Conservation (phyloP, 768 basidiomycete species). For the Rossbeevera mucosa region DNA sequence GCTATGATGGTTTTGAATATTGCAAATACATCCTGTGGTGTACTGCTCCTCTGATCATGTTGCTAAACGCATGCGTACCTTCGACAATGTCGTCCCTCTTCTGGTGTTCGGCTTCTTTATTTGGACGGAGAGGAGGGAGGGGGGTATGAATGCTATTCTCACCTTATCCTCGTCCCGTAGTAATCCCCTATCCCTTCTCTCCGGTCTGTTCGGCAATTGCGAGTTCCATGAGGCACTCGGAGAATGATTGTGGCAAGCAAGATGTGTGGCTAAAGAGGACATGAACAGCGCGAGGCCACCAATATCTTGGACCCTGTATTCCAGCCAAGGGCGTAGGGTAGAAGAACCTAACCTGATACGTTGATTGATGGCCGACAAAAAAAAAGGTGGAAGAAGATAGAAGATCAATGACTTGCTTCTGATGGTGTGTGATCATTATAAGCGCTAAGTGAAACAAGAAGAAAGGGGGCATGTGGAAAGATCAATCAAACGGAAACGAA, state of each 20-base stretch:
- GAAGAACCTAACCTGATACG: neutral
- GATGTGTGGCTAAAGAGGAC: neutral
- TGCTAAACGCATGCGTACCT: neutral
- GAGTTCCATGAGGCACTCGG: neutral
- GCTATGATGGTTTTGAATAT: neutral
- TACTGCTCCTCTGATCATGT: conserved; percentile 5
- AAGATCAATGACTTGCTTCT: neutral
- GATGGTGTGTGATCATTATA: neutral
- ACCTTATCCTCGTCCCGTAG: neutral
- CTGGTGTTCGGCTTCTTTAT: neutral
- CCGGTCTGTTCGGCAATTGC: neutral
- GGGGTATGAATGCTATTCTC: neutral
- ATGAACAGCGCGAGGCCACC: neutral
- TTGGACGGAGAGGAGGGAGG: neutral
- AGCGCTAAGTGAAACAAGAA: too few relatives aligned
- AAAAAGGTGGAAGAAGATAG: neutral
- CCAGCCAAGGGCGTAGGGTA: neutral
- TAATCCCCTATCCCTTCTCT: neutral
- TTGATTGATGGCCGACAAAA: neutral
- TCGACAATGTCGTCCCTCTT: neutral
- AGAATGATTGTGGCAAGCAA: neutral
- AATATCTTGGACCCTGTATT: neutral
- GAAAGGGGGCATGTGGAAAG: neutral
- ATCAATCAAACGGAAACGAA: neutral
- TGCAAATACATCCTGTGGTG: neutral